Base-by-base conservation (phyloP, 176 grass and related monocot genomes). In the Tuctoria greenei region DNA sequence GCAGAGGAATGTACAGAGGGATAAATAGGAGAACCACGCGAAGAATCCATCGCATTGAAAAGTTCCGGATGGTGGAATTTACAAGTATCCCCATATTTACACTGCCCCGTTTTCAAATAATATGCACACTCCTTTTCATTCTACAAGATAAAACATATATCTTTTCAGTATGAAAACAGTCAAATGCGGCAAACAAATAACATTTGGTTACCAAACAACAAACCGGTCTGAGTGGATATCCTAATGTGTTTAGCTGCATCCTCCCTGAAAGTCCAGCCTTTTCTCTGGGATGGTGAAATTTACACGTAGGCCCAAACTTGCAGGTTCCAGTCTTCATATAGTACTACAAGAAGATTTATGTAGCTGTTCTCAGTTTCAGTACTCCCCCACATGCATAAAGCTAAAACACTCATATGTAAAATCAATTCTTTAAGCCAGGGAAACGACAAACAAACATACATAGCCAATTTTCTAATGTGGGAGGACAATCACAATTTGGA, bases 51-150 rank as follows among this genome's bases (percentile, higher is more conserved):
- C n/a, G 58, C 85, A 86, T 71, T 85, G 84, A 90, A 93, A 86
- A 87, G 85, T 49, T 99, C 83, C 27, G 96, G 92, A 82, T 99
- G 96, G 66, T 99, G 81, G 69, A 99, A 99, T 99, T 95, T 99
- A 95, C 96, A 99, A 80, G 96, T 99, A 89, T 86, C 92, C 58
- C 87, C 92, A 71, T 95, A 99, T 95, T 99, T 99, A 92, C 96
- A 99, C 39, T 90, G 86, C 87, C 89, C 92, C 26, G 89, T 99
- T 88, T 86, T 93, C 81, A 95, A 85, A 83, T 95, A 99, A 90
- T 95, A 99, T 85, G 87, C 87, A 87, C 96, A 99, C 78, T 95
- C 96, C 70, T 81, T 90, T 79, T 95, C 96, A 66, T 84, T 92
- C 96, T 99, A 79, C 84, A 92, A 44, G 47, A 75, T 43, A 54